phyloP scores from a whole-genome alignment of 2,329 filamentous ascomycete species.

The Ceratocystis harringtonii region DNA sequence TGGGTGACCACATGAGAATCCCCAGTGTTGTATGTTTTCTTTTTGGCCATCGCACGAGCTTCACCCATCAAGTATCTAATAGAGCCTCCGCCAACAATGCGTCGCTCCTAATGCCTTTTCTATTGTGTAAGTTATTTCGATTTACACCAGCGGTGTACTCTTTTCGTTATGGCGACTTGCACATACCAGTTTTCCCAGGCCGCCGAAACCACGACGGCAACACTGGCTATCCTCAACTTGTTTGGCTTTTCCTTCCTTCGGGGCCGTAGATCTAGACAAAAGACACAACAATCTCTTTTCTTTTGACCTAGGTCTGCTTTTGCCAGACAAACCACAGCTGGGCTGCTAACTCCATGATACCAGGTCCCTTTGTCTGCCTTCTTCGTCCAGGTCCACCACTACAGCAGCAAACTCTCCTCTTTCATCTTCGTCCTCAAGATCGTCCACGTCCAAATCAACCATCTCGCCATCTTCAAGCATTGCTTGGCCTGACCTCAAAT shows the following conservation, averaged over 20 bases:
- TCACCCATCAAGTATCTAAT: no score
- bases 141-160: no score
- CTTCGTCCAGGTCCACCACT: slow-evolving; percentile 37
- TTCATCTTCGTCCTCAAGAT: slow-evolving; percentile 40
- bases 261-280: not conserved
- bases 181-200: not conserved
- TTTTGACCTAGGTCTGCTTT: not conserved
- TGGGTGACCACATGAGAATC: not conserved
- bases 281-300: not conserved
- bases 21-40: not conserved
- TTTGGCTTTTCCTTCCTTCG: not conserved
- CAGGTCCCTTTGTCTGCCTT: slow-evolving; percentile 36
- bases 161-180: not conserved
- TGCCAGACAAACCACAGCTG: not conserved
- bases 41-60: not conserved
- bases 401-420: slow-evolving; percentile 39
- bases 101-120: no score
- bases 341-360: slow-evolving; percentile 30
- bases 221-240: not conserved
- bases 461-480: slow-evolving; percentile 40
- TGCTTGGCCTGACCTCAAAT: slow-evolving; percentile 33
- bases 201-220: not conserved
- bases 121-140: no score
- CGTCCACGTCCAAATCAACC: slow-evolving; percentile 32
- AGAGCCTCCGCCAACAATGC: not conserved